Base-by-base conservation (phyloP, 192 early-diverging fungal genomes). In the Kappamyces sp. region DNA sequence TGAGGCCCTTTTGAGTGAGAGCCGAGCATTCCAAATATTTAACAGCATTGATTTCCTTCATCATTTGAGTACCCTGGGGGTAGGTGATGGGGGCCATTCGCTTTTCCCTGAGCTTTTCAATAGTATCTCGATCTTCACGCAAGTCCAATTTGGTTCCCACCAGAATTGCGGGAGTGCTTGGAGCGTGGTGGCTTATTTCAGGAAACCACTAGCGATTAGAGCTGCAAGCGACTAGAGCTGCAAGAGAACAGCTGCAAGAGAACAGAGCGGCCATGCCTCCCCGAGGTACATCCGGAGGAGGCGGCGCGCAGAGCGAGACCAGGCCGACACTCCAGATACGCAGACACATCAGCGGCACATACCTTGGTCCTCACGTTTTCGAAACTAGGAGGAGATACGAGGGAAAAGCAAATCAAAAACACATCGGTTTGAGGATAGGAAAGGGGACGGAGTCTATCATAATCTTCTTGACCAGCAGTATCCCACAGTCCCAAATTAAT, bases 341-440 rank as follows among this genome's bases (percentile, higher is more conserved):
- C 8, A 9, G n/a, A 50, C 13, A 2, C 13, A 7, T 36, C 34
- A 40, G 34, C 0, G 23, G 36, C 5, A 35, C 1, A 37, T 76
- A 89, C 90, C 85, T 98, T 98, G 70, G 92, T 87, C 72, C 89
- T 82, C 58, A 96, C 92, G 74, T 98, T 98, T 75, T 98, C 94
- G 66, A 91, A 98, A 37, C 91, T 93, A 42, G 93, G 88, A 64
- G 93, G 95, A 55, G 86, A 89, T 63, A 96, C 93, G 49, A 98
- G 73, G 48, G 95, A 98, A 69, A 98, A 98, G 77, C 95, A 98
- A 66, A 98, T 86, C 60, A 98, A 78, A 76, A 98, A 98, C 13
- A 98, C 92, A 71, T 98, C 95, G 4, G 95, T 98, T 66, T 98
- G 95, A 47, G 95, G 95, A 74, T 98, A 98, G 52, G 92, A 94